These are phyloP conservation scores for Mimosa bimucronata DNA, from an alignment of 306 rosid genomes.

Conservation along the genomic window DNA sequence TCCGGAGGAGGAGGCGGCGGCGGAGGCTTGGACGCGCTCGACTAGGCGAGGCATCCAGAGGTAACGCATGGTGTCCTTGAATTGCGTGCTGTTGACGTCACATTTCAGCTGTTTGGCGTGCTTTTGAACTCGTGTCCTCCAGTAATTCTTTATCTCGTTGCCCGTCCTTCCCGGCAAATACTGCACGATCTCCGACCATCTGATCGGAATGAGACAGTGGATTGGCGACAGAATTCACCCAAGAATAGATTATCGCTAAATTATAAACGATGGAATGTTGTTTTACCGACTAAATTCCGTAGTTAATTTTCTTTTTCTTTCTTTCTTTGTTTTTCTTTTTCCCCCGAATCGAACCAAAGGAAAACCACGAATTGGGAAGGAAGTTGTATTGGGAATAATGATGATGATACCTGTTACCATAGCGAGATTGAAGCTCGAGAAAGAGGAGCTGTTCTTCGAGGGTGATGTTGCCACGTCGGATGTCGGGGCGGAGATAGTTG, in stretches of 20 bases:
- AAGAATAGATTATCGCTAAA: too few relatives aligned
- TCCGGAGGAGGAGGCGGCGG: not conserved
- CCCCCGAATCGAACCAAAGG: too few relatives aligned
- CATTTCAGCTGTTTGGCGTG: slow-evolving; percentile 98
- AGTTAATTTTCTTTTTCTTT: too few relatives aligned
- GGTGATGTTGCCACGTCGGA: slow-evolving; percentile 93
- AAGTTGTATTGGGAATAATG: too few relatives aligned
- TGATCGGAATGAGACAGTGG: slow-evolving; percentile 1
- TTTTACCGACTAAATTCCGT: too few relatives aligned
- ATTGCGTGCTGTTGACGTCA: slow-evolving; percentile 95
- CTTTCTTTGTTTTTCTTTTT: too few relatives aligned
- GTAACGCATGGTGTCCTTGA: slow-evolving; percentile 93
- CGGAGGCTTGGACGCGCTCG: slow-evolving; percentile 83
- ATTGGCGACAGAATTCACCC: too few relatives aligned
- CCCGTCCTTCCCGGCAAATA: slow-evolving; percentile 90
- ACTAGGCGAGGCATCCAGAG: slow-evolving; percentile 96
- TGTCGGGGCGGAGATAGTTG: slow-evolving; percentile 91
- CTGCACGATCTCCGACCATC: slow-evolving; percentile 97
- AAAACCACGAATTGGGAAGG: too few relatives aligned
- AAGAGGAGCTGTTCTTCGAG: slow-evolving; percentile 89
- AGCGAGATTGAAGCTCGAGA: slow-evolving; percentile 90
- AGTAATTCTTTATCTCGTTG: slow-evolving; percentile 90
- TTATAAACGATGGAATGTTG: too few relatives aligned
- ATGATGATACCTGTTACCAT: slow-evolving; percentile 73
- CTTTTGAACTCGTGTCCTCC: slow-evolving; percentile 96